Percentiles rank a stretch among this genome's conserved stretches.
These are phyloP conservation scores for Athelia sp. DNA, from an alignment of 1,284 basidiomycete species.

Conservation along the genomic window DNA sequence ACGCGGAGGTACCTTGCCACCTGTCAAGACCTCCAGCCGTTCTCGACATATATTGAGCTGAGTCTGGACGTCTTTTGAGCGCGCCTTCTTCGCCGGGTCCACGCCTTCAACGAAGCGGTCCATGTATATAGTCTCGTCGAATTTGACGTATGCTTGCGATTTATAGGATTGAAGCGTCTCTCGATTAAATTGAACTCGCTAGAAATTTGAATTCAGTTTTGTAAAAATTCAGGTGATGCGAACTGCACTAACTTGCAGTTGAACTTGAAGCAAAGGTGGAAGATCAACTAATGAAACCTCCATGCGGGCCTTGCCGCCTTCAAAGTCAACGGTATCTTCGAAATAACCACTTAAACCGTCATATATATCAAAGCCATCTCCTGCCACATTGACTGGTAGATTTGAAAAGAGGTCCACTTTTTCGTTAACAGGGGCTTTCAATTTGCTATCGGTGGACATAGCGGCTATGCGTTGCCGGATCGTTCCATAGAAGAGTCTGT, in stretches of 20 bases:
- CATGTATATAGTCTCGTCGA: constrained; percentile 83
- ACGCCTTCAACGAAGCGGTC: constrained; percentile 87
- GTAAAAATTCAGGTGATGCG: constrained; percentile 1
- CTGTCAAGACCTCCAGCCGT: constrained; percentile 60
- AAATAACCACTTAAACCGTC: constrained; percentile 94
- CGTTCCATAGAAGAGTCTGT: constrained; percentile 87
- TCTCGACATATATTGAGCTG: constrained; percentile 62
- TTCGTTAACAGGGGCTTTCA: constrained; percentile 64
- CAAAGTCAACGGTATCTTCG: constrained; percentile 85
- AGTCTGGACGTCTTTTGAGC: constrained; percentile 64
- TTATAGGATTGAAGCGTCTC: constrained; percentile 88
- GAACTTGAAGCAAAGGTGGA: constrained; percentile 91
- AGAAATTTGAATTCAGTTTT: constrained; percentile 6
- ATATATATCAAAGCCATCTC: constrained; percentile 86
- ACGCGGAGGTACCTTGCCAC: constrained; percentile 55
- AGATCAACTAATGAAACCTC: constrained; percentile 84
- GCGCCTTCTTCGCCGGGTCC: constrained; percentile 64
- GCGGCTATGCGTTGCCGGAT: constrained; percentile 72
- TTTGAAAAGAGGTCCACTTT: constrained; percentile 93
- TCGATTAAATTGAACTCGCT: constrained; percentile 97
- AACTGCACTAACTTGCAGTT: constrained; percentile 68
- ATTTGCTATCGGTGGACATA: constrained; percentile 32
- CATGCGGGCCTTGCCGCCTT: constrained; percentile 84
- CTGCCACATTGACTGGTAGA: constrained; percentile 88
- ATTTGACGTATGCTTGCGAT: constrained; percentile 92